Evolutionary conservation across 1,139 yeast species (phyloP), one percentile per base, ranked within the genome.

Genomic region (Magnusiomyces magnusii): DNA sequence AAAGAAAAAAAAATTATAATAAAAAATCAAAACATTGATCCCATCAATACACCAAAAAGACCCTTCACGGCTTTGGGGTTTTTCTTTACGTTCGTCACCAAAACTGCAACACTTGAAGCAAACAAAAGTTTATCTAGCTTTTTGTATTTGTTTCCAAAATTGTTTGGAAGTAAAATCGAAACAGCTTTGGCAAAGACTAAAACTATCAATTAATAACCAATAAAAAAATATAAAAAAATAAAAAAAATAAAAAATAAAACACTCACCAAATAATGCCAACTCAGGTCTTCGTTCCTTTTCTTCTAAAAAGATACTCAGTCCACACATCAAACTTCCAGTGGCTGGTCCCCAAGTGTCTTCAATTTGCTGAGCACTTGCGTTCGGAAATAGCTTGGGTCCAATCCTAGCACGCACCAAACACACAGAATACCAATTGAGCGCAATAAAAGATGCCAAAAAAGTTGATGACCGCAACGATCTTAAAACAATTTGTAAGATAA

Each of bases 371-470:
- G 68, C 65, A 1, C 68, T 63, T 3, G 66, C 68, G 3, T 62
- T 57, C 1, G 73, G 71, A 56, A 69, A 66, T 2, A 71, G 53
- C 25, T 53, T 54, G 2, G 77, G 76, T 0, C 76, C 72, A 2
- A 74, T 53, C 47, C 76, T 57, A 9, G 75, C 70, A 36, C 80
- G 64, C 13, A 70, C 71, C 15, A 74, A 62, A 59, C 80, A 77
- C 15, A 76, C 76, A 2, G 71, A 69, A 62, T 74, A 74, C 79
- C 80, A 77, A 59, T 71, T 69, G 25, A 76, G 67, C 7, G 71
- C 68, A 19, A 75, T 75, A 58, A 73, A 76, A 2, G 72, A 53
- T 10, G 75, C 77, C 53, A 77, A 65, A 63, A 77, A 77, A 19
- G 73, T 66, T 13, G 79, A 71, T 2, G 80, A 77, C 21, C 77